phyloP scores from a whole-genome alignment of 192 early-diverging fungal species.

The Coemansia sp. region DNA sequence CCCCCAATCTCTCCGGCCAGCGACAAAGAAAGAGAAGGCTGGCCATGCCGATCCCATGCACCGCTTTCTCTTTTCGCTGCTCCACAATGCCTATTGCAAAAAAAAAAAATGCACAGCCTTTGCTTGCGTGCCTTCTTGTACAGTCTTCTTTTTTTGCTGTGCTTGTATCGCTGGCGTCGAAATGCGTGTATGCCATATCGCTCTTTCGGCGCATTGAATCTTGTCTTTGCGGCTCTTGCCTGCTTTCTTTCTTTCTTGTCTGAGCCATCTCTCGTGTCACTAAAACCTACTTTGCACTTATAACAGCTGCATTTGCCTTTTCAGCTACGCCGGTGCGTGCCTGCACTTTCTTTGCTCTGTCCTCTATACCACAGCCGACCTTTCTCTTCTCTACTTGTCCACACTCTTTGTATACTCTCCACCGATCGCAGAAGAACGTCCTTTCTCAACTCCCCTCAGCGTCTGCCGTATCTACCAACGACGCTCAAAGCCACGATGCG shows the following conservation, averaged over 20 bases:
- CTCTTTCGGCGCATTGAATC: no score
- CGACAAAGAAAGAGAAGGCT: neutral
- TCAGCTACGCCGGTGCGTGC: neutral
- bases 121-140: no score
- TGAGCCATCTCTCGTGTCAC: no score
- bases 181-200: no score
- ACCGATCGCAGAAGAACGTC: neutral
- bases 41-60: conserved; percentile 7
- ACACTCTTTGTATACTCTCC: neutral
- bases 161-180: no score
- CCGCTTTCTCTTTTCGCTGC: neutral
- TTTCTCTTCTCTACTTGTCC: neutral
- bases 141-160: no score
- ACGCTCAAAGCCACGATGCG: neutral
- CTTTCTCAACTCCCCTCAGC: neutral
- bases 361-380: neutral
- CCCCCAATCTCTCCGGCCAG: neutral
- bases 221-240: no score
- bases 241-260: no score
- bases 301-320: neutral
- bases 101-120: no score
- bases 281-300: neutral
- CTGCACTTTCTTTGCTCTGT: neutral
- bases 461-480: neutral
- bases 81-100: neutral